A percentile compares a stretch with the other conserved stretches of the same genome.
Conservation (phyloP, 73 alveolate genomes). For the Tetrahymena borealis region DNA sequence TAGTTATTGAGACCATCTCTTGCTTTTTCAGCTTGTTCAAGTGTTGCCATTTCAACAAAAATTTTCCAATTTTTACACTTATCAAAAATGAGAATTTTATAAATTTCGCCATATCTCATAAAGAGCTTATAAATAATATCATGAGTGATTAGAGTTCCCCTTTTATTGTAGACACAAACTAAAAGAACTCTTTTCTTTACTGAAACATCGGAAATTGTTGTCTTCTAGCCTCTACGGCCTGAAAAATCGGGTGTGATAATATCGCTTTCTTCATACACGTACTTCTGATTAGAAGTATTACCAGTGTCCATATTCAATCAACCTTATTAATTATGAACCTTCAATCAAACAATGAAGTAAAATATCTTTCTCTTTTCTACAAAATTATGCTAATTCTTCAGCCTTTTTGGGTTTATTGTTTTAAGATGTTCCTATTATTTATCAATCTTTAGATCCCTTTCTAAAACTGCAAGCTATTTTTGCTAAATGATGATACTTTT, state of each 20-base stretch:
- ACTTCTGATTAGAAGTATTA: background rate
- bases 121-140: constrained; percentile 18
- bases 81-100: constrained; percentile 28
- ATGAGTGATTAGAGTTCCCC: constrained; percentile 20
- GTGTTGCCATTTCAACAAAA: constrained; percentile 39
- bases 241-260: background rate
- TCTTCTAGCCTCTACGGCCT: background rate
- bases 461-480: background rate
- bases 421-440: too few species aligned
- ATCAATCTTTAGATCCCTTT: too few species aligned
- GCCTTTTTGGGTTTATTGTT: too few species aligned
- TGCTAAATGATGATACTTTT: background rate
- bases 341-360: too few species aligned
- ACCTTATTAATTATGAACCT: too few species aligned
- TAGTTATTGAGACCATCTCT: constrained; percentile 19
- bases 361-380: too few species aligned
- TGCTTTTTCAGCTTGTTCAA: constrained; percentile 13
- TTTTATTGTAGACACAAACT: background rate
- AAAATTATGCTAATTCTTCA: too few species aligned
- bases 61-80: constrained; percentile 36
- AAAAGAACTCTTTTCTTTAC: background rate
- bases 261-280: background rate
- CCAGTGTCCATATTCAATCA: background rate
- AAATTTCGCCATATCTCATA: constrained; percentile 23
- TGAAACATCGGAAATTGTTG: background rate